Evolutionary conservation across 768 basidiomycete species (phyloP).

Genomic region (Tricholoma furcatifolium): DNA sequence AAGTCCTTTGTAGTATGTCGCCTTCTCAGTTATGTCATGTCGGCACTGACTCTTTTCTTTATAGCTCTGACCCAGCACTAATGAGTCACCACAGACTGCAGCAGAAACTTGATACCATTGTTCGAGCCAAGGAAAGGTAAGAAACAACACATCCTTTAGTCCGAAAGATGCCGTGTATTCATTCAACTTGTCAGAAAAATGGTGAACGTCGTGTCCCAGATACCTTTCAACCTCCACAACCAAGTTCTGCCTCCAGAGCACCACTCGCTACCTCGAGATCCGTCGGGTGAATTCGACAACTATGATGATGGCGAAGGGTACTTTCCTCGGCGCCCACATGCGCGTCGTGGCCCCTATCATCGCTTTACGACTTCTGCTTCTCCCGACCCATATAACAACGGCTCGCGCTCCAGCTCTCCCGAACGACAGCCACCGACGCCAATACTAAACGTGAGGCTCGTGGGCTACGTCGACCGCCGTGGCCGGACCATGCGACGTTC

Average conservation of each 20-base stretch:
- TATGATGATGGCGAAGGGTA: slow-evolving; percentile 18
- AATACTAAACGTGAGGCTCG: slow-evolving; percentile 30
- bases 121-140: slow-evolving; percentile 62
- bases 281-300: slow-evolving; percentile 18
- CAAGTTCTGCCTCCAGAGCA: slow-evolving; percentile 25
- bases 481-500: slow-evolving; percentile 14
- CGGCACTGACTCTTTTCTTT: not conserved
- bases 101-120: slow-evolving; percentile 54
- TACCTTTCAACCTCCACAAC: slow-evolving; percentile 61
- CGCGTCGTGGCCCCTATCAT: slow-evolving; percentile 12
- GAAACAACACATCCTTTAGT: slow-evolving; percentile 18
- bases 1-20: slow-evolving; percentile 26
- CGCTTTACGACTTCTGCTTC: slow-evolving; percentile 13
- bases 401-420: slow-evolving; percentile 12
- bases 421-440: slow-evolving; percentile 18
- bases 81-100: slow-evolving; percentile 51
- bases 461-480: slow-evolving; percentile 23
- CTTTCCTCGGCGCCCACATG: slow-evolving; percentile 13
- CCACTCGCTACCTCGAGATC: slow-evolving; percentile 27
- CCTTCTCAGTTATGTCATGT: not conserved
- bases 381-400: slow-evolving; percentile 8
- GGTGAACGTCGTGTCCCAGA: slow-evolving; percentile 62
- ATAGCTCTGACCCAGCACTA: slow-evolving; percentile 23
- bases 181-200: slow-evolving; percentile 48
- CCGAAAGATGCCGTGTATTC: not conserved